Percentiles rank a stretch among this genome's conserved stretches.
Evolutionary conservation across 345 rosid genomes (phyloP).

Genomic region (Trapa incisa): DNA sequence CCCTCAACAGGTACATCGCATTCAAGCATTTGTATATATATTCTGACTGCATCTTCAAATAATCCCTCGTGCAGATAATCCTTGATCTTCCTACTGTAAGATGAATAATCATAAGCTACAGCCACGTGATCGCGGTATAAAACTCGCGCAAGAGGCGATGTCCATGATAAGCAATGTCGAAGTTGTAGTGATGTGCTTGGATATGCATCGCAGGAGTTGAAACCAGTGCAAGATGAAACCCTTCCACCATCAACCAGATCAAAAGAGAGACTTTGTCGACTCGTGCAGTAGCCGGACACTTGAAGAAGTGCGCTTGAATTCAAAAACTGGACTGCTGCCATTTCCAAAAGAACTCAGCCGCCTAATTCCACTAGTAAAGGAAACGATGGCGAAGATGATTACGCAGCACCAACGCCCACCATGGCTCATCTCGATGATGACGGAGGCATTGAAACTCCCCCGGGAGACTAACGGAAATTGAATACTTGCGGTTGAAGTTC

Average conservation of each 20-base stretch:
- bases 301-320: neutral
- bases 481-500: too few relatives aligned
- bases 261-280: neutral
- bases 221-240: neutral
- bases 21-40: constrained; percentile 23
- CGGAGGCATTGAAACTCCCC: neutral
- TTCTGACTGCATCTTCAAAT: constrained; percentile 24
- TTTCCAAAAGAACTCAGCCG: neutral
- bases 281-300: neutral
- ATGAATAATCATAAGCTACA: constrained; percentile 11
- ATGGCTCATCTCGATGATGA: neutral
- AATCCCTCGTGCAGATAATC: constrained; percentile 18
- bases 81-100: constrained; percentile 14
- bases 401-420: too few relatives aligned
- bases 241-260: neutral
- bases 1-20: constrained; percentile 18
- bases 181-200: constrained; percentile 1
- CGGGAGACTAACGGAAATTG: neutral
- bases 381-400: neutral
- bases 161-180: neutral
- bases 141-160: neutral
- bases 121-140: constrained; percentile 7
- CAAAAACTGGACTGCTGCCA: neutral
- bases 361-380: neutral
- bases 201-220: neutral